phyloP scores from a whole-genome alignment of 352 stramenopile genomes.

The Aphanomyces stellatus region DNA sequence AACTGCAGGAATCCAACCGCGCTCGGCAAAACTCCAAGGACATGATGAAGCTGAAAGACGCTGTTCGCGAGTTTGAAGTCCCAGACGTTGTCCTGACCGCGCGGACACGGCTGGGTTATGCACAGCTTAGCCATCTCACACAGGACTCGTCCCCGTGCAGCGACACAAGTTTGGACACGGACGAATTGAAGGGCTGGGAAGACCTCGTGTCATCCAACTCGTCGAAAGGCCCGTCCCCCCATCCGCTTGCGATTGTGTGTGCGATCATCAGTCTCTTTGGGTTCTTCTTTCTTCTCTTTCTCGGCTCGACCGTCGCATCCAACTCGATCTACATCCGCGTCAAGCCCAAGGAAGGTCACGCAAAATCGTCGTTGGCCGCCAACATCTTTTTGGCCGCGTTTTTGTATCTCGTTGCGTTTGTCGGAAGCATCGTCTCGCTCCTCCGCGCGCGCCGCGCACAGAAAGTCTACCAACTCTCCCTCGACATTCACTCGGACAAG shows the following conservation, averaged over 20 bases:
- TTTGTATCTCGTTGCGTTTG: constrained; percentile 78
- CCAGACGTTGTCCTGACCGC: constrained; percentile 4
- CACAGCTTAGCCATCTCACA: constrained; percentile 16
- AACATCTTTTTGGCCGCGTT: constrained; percentile 83
- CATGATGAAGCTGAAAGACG: constrained; percentile 20
- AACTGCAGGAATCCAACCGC: background rate
- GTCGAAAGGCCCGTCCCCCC: constrained; percentile 9
- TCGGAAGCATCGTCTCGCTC: constrained; percentile 82
- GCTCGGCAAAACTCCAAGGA: background rate
- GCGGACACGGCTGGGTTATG: constrained; percentile 13
- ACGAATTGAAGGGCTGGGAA: constrained; percentile 20
- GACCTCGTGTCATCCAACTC: constrained; percentile 7
- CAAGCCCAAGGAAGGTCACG: constrained; percentile 60
- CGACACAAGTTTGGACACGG: constrained; percentile 16
- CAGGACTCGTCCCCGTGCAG: constrained; percentile 14
- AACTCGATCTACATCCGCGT: constrained; percentile 85
- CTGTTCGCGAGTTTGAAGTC: constrained; percentile 9
- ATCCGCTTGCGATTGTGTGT: constrained; percentile 9
- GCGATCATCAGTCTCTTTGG: constrained; percentile 19
- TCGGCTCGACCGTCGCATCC: constrained; percentile 77
- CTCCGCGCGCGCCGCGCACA: constrained; percentile 60
- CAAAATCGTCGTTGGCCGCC: constrained; percentile 72
- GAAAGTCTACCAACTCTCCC: constrained; percentile 83
- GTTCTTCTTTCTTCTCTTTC: constrained; percentile 36
- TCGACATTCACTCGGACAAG: constrained; percentile 71